A percentile compares a stretch with the other conserved stretches of the same genome.
Evolutionary conservation across 495 filamentous ascomycete species (phyloP).

Genomic region (Bryoglossum gracile): DNA sequence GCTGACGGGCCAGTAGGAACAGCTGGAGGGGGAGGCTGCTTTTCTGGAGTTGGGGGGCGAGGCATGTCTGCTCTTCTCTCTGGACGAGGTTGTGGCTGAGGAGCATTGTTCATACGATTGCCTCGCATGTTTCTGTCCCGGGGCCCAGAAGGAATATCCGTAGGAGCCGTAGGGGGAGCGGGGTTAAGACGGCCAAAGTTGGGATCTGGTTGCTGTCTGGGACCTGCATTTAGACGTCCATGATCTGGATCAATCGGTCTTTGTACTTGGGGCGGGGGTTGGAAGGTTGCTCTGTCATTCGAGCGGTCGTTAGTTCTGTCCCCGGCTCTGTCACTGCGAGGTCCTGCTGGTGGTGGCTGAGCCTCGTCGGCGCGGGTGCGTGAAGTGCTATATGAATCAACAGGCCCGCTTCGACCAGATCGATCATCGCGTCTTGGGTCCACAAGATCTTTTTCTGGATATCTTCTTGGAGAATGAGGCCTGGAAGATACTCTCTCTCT

Average conservation of each 20-base stretch:
- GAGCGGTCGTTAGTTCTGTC: constrained; percentile 14
- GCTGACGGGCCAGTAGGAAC: constrained; percentile 25
- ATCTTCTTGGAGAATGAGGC: constrained; percentile 43
- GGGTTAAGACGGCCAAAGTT: constrained; percentile 54
- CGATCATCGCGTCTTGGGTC: constrained; percentile 42
- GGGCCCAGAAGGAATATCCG: constrained; percentile 69
- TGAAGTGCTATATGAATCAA: constrained; percentile 27
- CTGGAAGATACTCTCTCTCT: constrained; percentile 39
- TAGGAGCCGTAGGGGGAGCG: constrained; percentile 31
- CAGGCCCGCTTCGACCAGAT: constrained; percentile 24
- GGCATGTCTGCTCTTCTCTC: constrained; percentile 13
- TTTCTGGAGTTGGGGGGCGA: constrained; percentile 25
- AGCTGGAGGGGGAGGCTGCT: constrained; percentile 23
- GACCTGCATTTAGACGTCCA: constrained; percentile 44
- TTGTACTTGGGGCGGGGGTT: constrained; percentile 27
- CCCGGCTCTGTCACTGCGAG: constrained; percentile 21
- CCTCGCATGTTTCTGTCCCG: constrained; percentile 20
- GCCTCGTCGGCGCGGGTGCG: constrained; percentile 29
- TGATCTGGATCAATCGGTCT: constrained; percentile 43
- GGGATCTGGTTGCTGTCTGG: constrained; percentile 43
- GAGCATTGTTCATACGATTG: constrained; percentile 10
- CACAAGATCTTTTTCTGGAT: constrained; percentile 28
- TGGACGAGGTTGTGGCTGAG: constrained; percentile 14
- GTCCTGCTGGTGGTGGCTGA: constrained; percentile 29
- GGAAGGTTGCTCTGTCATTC: constrained; percentile 18